Base-by-base conservation (phyloP, 257 asterid genomes). In the Misopates orontium region DNA sequence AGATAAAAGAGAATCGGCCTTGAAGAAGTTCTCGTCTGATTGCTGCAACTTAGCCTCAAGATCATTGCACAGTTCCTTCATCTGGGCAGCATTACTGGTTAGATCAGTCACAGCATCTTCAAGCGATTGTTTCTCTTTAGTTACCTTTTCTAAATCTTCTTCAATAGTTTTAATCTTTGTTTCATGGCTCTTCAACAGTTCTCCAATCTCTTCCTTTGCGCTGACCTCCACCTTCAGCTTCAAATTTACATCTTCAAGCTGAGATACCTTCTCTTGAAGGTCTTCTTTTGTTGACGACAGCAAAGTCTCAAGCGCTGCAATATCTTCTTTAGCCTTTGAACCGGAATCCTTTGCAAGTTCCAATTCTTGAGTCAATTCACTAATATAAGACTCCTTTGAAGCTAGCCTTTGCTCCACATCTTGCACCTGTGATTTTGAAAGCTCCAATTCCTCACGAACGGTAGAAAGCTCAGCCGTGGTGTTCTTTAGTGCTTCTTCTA, bases 41-140 rank as follows among this genome's bases (percentile, higher is more conserved):
- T 70, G 75, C 79, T 83, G 84, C 91, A 87, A 68, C 84, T 82
- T 87, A 12, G 81, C 86, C 76, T 93, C 95, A 17, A 93, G 96
- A 17, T 85, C 95, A 67, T 71, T 73, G 77, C 87, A 83, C 41
- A 86, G 48, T 71, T 84, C 95, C 81, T 90, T 90, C 89, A 86
- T 68, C 75, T 77, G 87, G 66, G 70, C 65, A 52, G 71, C 63
- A 59, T 81, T 79, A 31, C 64, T 82, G 22, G 82, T 90, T 20
- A 84, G 75, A 62, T 87, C 88, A 40, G 86, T 60, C 19, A 87
- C 81, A 58, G 80, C 81, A 57, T 80, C 85, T 73, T 87, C 95
- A 51, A 90, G 80, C 18, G 53, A 75, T 80, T 68, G 80, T 51
- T 87, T 87, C 51, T 90, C 95, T 66, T 75, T 72, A n/a, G 59